A percentile compares a stretch with the other conserved stretches of the same genome.
These are phyloP conservation scores for Epichloe festucae DNA, from an alignment of 2,329 filamentous ascomycete genomes.

Conservation along the genomic window DNA sequence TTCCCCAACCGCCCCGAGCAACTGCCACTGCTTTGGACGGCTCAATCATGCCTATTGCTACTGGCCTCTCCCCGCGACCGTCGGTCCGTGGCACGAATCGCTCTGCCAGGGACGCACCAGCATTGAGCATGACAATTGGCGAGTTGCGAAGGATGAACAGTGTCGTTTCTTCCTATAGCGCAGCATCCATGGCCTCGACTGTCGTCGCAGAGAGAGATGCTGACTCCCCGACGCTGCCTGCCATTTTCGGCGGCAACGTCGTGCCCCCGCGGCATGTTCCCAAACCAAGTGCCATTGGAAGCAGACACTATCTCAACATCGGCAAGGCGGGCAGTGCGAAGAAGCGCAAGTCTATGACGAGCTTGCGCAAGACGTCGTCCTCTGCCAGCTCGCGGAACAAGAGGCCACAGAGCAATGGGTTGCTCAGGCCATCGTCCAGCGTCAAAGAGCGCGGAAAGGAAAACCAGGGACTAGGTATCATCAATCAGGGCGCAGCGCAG, in stretches of 20 bases:
- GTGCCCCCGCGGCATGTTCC: constrained; percentile 20
- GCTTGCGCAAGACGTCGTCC: constrained; percentile 5
- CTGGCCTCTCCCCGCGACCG: constrained; percentile 16
- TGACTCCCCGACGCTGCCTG: constrained; percentile 27
- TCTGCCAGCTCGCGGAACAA: not conserved
- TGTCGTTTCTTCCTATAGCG: constrained; percentile 32
- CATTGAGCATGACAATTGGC: constrained; percentile 31
- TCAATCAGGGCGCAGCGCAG: constrained; percentile 6
- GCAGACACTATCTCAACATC: constrained; percentile 34
- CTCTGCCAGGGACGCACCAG: constrained; percentile 8
- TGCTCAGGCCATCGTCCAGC: not conserved
- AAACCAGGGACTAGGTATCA: constrained; percentile 12
- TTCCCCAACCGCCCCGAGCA: constrained; percentile 19
- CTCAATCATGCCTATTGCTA: constrained; percentile 14
- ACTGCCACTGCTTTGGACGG: constrained; percentile 16
- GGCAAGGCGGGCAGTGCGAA: constrained; percentile 14
- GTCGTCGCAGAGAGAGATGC: constrained; percentile 14
- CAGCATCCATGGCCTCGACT: constrained; percentile 22
- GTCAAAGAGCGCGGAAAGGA: constrained; percentile 17
- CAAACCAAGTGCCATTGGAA: constrained; percentile 23
- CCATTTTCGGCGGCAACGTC: constrained; percentile 25
- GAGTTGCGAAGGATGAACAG: constrained; percentile 47
- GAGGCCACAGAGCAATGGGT: not conserved
- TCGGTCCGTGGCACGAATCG: constrained; percentile 9
- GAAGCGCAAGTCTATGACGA: constrained; percentile 10